Evolutionary conservation across 163 green algal genomes (phyloP), one percentile per base, ranked within the genome.

Genomic region (Scenedesmus sp.): DNA sequence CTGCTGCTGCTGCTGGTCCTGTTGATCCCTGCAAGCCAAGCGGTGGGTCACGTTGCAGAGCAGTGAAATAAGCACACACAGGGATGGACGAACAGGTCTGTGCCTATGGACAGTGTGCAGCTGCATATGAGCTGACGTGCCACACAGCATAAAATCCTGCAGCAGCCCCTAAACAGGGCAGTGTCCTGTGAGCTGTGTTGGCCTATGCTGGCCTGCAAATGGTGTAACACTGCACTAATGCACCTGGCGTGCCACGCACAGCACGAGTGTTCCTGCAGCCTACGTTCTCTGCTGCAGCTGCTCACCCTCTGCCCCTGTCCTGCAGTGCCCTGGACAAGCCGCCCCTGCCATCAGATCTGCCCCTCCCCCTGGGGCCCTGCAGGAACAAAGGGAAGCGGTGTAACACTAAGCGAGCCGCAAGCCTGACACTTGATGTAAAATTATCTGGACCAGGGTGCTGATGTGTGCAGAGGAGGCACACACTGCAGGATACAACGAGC

Each of bases 291-390:
- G 30, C 30, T 37, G 65, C 30, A 76, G 65, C 40, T 22, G 65
- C 65, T 76, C 30, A 76, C 30, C 70, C 70, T 81, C 33, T 18
- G 24, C 16, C 2, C 79, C 80, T 86, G 80, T 87, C 51, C 26
- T 90, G 70, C 44, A 90, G 30, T 30, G 86, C 73, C 18, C 30
- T 9, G 26, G 86, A 90, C 40, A 90, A 40, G 4, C 68, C 86
- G 6, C 86, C 73, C 37, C 51, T 44, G 81, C 86, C 70, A 44
- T 65, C 72, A 13, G 59, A 42, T n/a, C 85, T 83, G 24, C 68
- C 85, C 12, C 85, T 43, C 68, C 40, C 68, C 24, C 70, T 37
- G 72, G 30, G 30, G 81, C 81, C 81, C 81, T 86, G 81, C 81
- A 73, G 12, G 15, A 24, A 20, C 4, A 51, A 2, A 35, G 9